These are phyloP conservation scores for Boletus edulis DNA, from an alignment of 768 basidiomycete species.

Conservation along the genomic window DNA sequence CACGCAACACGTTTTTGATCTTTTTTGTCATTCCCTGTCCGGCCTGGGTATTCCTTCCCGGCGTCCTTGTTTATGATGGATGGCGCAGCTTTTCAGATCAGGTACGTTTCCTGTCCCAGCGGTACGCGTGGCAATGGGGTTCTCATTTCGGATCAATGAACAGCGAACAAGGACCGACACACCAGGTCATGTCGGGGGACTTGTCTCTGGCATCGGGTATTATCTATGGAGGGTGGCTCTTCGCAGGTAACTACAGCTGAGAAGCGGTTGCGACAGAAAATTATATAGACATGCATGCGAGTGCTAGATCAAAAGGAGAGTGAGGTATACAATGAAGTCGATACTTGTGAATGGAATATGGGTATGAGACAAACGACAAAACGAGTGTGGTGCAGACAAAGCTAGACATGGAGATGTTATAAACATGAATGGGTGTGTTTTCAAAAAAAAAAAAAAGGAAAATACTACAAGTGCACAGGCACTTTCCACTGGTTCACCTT, in stretches of 20 bases:
- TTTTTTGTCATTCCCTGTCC: slow-evolving; percentile 80
- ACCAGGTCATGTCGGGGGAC: slow-evolving; percentile 68
- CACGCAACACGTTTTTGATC: slow-evolving; percentile 61
- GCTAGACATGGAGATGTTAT: not conserved
- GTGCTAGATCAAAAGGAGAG: slow-evolving; percentile 2
- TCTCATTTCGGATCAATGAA: slow-evolving; percentile 1
- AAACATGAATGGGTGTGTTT: not conserved
- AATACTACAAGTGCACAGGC: not conserved
- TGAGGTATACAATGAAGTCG: slow-evolving; percentile 9
- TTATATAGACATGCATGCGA: slow-evolving; percentile 8
- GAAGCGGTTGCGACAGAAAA: not conserved
- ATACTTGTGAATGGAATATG: slow-evolving; percentile 9
- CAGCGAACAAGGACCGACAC: slow-evolving; percentile 57
- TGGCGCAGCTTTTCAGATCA: slow-evolving; percentile 35
- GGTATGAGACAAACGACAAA: slow-evolving; percentile 7
- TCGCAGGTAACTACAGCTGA: slow-evolving; percentile 20
- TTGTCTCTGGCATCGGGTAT: slow-evolving; percentile 59
- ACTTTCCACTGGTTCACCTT: slow-evolving; percentile 13
- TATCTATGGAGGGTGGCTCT: slow-evolving; percentile 35
- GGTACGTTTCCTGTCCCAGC: slow-evolving; percentile 21
- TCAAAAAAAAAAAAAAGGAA: not conserved
- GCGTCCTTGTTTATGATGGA: slow-evolving; percentile 43
- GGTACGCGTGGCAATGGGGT: not conserved
- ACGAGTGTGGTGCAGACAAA: slow-evolving; percentile 11
- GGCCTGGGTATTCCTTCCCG: slow-evolving; percentile 71